These are phyloP conservation scores for Pseudozyma tsukubaensis DNA, from an alignment of 1,284 basidiomycete genomes.

Conservation along the genomic window DNA sequence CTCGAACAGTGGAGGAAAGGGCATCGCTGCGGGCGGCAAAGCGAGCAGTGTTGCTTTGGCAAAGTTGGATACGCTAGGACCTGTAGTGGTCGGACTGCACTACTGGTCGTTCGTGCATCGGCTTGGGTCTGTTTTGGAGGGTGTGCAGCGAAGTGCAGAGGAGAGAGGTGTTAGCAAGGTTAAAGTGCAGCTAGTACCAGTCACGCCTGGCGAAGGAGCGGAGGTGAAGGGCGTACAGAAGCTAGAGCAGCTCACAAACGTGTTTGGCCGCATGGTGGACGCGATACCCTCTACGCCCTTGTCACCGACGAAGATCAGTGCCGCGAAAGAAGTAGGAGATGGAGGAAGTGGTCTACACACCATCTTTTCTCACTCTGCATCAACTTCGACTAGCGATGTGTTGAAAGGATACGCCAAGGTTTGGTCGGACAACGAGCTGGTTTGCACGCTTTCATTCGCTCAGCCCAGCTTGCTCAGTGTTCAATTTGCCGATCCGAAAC, in stretches of 20 bases:
- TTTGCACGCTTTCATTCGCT: conserved; percentile 15
- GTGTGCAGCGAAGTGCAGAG: not conserved
- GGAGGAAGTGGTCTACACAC: not conserved
- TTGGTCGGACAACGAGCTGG: conserved; percentile 2
- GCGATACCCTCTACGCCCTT: not conserved
- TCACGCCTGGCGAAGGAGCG: not conserved
- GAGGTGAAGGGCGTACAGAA: not conserved
- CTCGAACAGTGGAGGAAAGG: conserved; percentile 5
- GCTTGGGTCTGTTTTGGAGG: conserved; percentile 6
- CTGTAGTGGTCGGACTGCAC: conserved; percentile 31
- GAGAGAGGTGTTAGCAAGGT: not conserved
- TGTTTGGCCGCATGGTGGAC: conserved; percentile 11
- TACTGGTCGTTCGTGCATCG: conserved; percentile 47
- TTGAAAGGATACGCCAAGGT: conserved; percentile 23
- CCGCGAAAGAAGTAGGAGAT: not conserved
- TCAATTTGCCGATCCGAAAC: conserved; percentile 8
- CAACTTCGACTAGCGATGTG: not conserved
- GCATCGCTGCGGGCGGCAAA: conserved; percentile 14
- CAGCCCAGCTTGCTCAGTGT: conserved; percentile 35
- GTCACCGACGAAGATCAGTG: not conserved
- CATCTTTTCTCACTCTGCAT: not conserved
- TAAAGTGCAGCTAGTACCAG: conserved; percentile 12
- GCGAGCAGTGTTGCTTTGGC: conserved; percentile 12
- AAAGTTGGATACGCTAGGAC: conserved; percentile 22
- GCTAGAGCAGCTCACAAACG: not conserved